Percentiles rank a stretch among this genome's conserved stretches.
phyloP scores from a whole-genome alignment of 768 basidiomycete species.

The Pisolithus albus region DNA sequence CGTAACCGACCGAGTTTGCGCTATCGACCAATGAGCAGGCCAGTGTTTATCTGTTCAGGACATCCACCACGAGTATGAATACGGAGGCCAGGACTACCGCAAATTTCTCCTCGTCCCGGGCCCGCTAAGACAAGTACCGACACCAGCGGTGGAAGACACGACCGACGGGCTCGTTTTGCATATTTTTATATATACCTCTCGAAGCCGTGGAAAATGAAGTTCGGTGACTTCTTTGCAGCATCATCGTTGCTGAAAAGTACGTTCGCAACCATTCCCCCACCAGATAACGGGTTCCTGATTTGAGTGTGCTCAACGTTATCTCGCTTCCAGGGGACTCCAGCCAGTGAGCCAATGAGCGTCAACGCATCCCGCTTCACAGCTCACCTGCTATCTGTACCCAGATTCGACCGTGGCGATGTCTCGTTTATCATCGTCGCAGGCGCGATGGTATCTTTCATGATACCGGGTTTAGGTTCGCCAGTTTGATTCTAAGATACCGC shows the following conservation, averaged over 20 bases:
- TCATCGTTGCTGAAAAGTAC: conserved; percentile 9
- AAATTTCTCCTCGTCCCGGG: not conserved
- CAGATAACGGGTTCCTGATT: conserved; percentile 5
- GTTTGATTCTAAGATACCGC: conserved; percentile 1
- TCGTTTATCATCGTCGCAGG: conserved; percentile 64
- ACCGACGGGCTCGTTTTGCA: not conserved
- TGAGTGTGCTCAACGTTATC: conserved; percentile 3
- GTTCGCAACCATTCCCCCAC: conserved; percentile 4
- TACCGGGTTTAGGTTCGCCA: conserved; percentile 59
- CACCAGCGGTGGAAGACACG: not conserved
- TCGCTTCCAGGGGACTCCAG: conserved; percentile 14
- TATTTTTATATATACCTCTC: not conserved
- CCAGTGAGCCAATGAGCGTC: conserved; percentile 21
- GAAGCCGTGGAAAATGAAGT: conserved; percentile 5
- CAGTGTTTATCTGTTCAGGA: not conserved
- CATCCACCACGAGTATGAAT: not conserved
- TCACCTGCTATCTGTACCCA: conserved; percentile 20
- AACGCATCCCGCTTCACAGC: not conserved
- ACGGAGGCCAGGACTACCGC: not conserved
- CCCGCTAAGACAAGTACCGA: not conserved
- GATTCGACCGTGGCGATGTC: conserved; percentile 67
- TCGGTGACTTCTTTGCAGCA: not conserved
- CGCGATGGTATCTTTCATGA: conserved; percentile 70
- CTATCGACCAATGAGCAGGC: not conserved
- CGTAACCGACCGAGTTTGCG: not conserved